These are phyloP conservation scores for Prunus fruticosa DNA, from an alignment of 306 rosid genomes.

Conservation along the genomic window DNA sequence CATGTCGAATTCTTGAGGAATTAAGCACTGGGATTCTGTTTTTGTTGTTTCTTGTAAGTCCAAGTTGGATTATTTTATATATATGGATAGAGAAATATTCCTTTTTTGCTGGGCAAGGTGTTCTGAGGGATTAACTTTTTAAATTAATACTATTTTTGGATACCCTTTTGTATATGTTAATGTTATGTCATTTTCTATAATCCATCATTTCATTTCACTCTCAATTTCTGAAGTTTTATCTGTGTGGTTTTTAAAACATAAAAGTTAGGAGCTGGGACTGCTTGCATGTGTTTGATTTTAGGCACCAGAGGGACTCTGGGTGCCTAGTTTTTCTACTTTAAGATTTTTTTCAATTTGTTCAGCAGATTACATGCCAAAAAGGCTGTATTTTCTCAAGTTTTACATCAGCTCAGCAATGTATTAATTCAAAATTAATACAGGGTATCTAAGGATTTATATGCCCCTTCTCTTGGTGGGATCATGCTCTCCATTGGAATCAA, in stretches of 20 bases:
- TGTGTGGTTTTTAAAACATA: neutral
- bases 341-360: neutral
- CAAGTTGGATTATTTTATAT: neutral
- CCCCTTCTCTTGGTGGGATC: slow-evolving; percentile 99
- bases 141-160: neutral
- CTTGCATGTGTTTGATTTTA: slow-evolving; percentile 43
- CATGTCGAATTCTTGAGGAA: slow-evolving; percentile 5
- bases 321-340: neutral
- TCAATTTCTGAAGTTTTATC: neutral
- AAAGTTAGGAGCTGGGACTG: slow-evolving; percentile 18
- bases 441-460: slow-evolving; percentile 93
- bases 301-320: slow-evolving; percentile 22
- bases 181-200: neutral
- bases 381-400: neutral
- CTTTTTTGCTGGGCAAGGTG: neutral
- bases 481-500: slow-evolving; percentile 93
- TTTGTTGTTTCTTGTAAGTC: neutral
- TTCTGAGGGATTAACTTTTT: neutral
- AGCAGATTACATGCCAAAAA: slow-evolving; percentile 2
- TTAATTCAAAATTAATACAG: slow-evolving; percentile 44
- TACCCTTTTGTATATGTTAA: neutral
- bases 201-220: neutral
- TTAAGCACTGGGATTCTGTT: neutral
- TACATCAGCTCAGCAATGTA: slow-evolving; percentile 15
- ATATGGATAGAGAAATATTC: neutral